phyloP scores from a whole-genome alignment of 768 basidiomycete genomes.

The Termitomyces sp. region DNA sequence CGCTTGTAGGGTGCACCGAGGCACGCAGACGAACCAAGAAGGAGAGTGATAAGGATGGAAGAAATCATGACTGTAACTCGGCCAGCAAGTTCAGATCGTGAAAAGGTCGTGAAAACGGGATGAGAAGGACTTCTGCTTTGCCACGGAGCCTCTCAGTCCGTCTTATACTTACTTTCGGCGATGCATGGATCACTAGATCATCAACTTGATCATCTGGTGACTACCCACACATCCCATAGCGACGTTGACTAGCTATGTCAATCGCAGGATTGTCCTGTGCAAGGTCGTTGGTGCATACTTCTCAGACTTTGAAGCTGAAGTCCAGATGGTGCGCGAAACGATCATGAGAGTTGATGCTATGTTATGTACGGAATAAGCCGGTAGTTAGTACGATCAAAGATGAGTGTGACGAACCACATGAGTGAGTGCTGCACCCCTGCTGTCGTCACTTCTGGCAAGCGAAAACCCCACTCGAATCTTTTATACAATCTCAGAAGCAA shows the following conservation, averaged over 20 bases:
- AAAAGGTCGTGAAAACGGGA: slow-evolving; percentile 8
- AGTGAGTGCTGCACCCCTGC: too few relatives aligned
- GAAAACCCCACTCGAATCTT: too few relatives aligned
- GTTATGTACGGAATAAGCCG: not conserved
- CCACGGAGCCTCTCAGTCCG: not conserved
- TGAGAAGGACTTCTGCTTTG: not conserved
- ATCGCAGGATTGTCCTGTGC: not conserved
- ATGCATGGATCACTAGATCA: not conserved
- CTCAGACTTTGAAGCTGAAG: not conserved
- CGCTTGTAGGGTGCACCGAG: slow-evolving; percentile 14
- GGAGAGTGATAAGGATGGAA: slow-evolving; percentile 11
- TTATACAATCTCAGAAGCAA: too few relatives aligned
- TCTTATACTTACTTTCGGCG: slow-evolving; percentile 5
- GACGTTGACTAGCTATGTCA: not conserved
- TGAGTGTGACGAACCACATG: too few relatives aligned
- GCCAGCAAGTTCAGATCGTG: slow-evolving; percentile 8
- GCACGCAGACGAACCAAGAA: slow-evolving; percentile 14
- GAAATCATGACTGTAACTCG: slow-evolving; percentile 15
- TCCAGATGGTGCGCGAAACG: not conserved
- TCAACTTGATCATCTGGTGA: not conserved
- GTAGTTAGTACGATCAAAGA: too few relatives aligned
- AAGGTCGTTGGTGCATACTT: not conserved
- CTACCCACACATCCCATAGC: not conserved
- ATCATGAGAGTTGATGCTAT: not conserved
- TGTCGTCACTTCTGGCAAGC: too few relatives aligned